These are phyloP conservation scores for Podochytrium sp. DNA, from an alignment of 192 early-diverging fungal genomes.

Conservation along the genomic window DNA sequence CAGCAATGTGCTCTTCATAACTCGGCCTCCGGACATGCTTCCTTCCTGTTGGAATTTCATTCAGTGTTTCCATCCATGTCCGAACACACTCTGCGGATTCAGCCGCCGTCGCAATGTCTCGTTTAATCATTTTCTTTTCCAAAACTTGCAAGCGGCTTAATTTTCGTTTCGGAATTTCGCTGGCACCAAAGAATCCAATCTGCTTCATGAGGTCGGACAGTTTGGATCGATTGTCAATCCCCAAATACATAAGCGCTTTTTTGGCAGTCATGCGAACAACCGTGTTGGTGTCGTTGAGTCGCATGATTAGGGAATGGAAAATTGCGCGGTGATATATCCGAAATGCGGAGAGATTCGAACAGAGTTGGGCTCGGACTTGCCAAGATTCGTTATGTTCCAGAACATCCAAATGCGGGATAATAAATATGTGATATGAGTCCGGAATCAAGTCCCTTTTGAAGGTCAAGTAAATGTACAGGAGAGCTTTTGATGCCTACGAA, in stretches of 20 bases:
- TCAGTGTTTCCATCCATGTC: not conserved
- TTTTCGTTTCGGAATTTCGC: not conserved
- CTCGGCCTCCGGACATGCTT: constrained; percentile 34
- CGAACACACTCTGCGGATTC: constrained; percentile 7
- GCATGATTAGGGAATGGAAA: constrained; percentile 28
- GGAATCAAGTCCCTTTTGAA: constrained; percentile 48
- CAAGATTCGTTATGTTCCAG: constrained; percentile 34
- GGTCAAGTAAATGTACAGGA: constrained; percentile 44
- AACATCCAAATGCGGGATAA: constrained; percentile 43
- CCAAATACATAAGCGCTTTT: constrained; percentile 36
- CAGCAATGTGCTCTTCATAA: constrained; percentile 51
- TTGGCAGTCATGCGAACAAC: constrained; percentile 40
- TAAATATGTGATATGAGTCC: constrained; percentile 38
- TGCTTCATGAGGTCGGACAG: constrained; percentile 37
- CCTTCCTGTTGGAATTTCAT: not conserved
- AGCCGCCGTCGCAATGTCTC: constrained; percentile 17
- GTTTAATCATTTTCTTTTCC: constrained; percentile 7
- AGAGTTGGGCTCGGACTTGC: constrained; percentile 45
- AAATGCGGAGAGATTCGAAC: constrained; percentile 39
- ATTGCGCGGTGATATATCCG: constrained; percentile 29
- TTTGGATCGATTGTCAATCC: constrained; percentile 35
- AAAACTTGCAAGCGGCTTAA: constrained; percentile 1
- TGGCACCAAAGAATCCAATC: constrained; percentile 32
- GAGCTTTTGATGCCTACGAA: constrained; percentile 43
- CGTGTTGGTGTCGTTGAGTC: constrained; percentile 38